A percentile compares a stretch with the other conserved stretches of the same genome.
Conservation (phyloP, 192 early-diverging fungal species). For the Gamsiella multidivaricata region DNA sequence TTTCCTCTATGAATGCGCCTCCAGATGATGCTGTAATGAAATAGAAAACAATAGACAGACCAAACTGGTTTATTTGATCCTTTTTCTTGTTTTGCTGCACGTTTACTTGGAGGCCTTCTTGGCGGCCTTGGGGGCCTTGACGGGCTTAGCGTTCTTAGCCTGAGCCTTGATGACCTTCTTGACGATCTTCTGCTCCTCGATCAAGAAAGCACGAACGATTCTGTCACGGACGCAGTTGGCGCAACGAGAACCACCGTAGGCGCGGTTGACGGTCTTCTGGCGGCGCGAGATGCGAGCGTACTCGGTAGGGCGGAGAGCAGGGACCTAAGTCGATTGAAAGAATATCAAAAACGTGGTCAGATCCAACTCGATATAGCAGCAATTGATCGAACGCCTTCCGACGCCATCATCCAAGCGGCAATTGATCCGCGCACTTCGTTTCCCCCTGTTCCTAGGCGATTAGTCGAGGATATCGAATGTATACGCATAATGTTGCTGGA, state of each 20-base stretch:
- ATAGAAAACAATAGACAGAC: slow-evolving; percentile 2
- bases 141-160: slow-evolving; percentile 54
- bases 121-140: slow-evolving; percentile 39
- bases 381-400: no score
- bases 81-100: neutral
- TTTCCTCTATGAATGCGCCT: no score
- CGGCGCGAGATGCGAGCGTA: slow-evolving; percentile 92
- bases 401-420: no score
- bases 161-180: slow-evolving; percentile 96
- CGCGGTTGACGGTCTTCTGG: slow-evolving; percentile 93
- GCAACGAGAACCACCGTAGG: slow-evolving; percentile 98
- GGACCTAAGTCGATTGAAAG: slow-evolving; percentile 62
- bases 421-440: no score
- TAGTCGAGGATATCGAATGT: no score
- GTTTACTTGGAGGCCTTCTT: slow-evolving; percentile 46
- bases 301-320: slow-evolving; percentile 91
- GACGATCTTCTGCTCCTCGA: slow-evolving; percentile 99
- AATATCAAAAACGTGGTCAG: no score
- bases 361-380: no score
- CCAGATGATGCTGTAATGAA: no score
- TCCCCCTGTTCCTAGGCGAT: no score
- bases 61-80: neutral
- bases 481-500: no score
- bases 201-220: slow-evolving; percentile 98
- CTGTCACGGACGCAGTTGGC: slow-evolving; percentile 79